Base-by-base conservation (phyloP, 2,329 filamentous ascomycete genomes). In the Pseudogymnoascus sp. region DNA sequence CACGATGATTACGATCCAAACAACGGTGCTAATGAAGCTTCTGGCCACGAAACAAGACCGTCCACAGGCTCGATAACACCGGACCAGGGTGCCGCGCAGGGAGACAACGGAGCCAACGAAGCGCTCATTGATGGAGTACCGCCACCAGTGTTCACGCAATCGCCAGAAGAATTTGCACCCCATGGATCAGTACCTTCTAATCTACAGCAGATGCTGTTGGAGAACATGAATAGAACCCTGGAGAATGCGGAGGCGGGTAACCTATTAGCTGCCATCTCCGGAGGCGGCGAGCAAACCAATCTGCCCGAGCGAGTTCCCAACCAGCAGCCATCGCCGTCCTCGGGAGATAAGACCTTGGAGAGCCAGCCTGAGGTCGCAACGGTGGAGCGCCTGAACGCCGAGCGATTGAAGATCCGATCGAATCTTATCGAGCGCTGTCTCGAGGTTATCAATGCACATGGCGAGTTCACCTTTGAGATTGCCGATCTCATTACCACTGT, bases 371-470 rank as follows among this genome's bases (percentile, higher is more conserved):
- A 62, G 30, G 73, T 75, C 60, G 74, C 86, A 33, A 89, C 89
- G 0, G 81, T 92, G 63, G 90, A 97, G 63, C 88, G 92, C 66
- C 79, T 99, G 5, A 90, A 96, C 65, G 83, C 84, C 35, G 84
- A 90, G 72, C 86, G 94, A 52, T 80, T 82, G 4, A 82, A 80
- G n/a, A 79, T 97, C 41, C 85, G 91, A 39, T 80, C 84, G 19
- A 87, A 90, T 62, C 76, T 97, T 62, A 92, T 97, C 64, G 92
- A 97, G 69, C 89, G 91, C 63, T 96, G 90, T 67, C 79, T 99
- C 22, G 92, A 97, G 69, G 86, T 97, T 35, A 86, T 99, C 61
- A 89, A 93, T 72, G 87, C 88, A 38, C 92, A 97, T 68, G 88
- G 92, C 12, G 87, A 90, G 67, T 86, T 93, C 9, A 95, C 94